Conservation (phyloP, 768 basidiomycete species). For the Kwoniella mangroviensis region DNA sequence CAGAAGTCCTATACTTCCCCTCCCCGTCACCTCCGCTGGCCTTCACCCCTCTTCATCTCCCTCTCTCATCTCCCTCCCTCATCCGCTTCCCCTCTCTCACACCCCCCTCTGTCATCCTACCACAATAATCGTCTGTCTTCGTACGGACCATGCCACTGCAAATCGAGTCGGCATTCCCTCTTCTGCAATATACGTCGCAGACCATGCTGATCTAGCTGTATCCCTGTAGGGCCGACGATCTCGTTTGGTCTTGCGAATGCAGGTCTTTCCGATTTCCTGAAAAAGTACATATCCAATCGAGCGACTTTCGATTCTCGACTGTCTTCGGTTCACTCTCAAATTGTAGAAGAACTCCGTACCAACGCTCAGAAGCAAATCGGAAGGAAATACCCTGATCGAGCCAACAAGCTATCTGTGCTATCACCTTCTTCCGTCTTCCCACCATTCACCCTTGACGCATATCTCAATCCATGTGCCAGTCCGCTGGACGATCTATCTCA, state of each 20-base stretch:
- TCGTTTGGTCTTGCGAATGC: slow-evolving; percentile 79
- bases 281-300: slow-evolving; percentile 24
- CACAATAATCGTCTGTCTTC: neutral
- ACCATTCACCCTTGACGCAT: slow-evolving; percentile 75
- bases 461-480: slow-evolving; percentile 71
- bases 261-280: slow-evolving; percentile 68
- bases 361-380: slow-evolving; percentile 67
- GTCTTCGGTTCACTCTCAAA: slow-evolving; percentile 17
- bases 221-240: slow-evolving; percentile 60
- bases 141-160: neutral
- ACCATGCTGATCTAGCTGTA: slow-evolving; percentile 9
- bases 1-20: too few relatives aligned
- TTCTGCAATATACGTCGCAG: too few relatives aligned
- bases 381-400: slow-evolving; percentile 64
- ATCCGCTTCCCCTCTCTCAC: too few relatives aligned
- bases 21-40: too few relatives aligned
- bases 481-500: slow-evolving; percentile 24
- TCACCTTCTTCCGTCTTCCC: slow-evolving; percentile 73
- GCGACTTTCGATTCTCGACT: slow-evolving; percentile 19
- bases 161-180: too few relatives aligned
- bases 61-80: too few relatives aligned
- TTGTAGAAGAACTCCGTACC: slow-evolving; percentile 57
- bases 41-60: too few relatives aligned
- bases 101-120: too few relatives aligned
- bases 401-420: slow-evolving; percentile 70